A percentile compares a stretch with the other conserved stretches of the same genome.
Evolutionary conservation across 345 rosid species (phyloP).

Genomic region (Citrus hindsii): DNA sequence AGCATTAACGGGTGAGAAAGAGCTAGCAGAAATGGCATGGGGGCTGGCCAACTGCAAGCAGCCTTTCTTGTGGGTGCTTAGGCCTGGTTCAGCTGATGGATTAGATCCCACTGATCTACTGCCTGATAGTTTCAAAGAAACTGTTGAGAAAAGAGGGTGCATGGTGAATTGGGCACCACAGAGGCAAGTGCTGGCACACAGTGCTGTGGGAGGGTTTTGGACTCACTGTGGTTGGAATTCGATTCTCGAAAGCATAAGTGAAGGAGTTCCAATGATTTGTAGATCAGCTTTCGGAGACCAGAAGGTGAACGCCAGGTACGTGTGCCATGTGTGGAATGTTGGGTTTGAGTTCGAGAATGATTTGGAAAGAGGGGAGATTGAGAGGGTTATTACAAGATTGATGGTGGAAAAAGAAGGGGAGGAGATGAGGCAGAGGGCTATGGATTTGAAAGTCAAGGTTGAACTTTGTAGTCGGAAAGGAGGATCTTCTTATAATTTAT

Average conservation of each 20-base stretch:
- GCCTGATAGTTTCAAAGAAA: conserved; percentile 12
- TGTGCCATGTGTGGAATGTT: conserved; percentile 17
- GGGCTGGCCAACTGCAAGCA: conserved; percentile 23
- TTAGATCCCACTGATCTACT: conserved; percentile 9
- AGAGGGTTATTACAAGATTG: conserved; percentile 8
- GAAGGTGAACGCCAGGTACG: conserved; percentile 11
- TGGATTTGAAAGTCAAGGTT: conserved; percentile 10
- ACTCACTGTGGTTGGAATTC: conserved; percentile 42
- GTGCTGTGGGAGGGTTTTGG: conserved; percentile 32
- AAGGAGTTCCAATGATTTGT: conserved; percentile 26
- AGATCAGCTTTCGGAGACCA: conserved; percentile 27
- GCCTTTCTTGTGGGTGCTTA: conserved; percentile 33
- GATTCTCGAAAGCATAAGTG: conserved; percentile 20
- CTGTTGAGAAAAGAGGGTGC: conserved; percentile 13
- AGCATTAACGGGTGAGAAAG: conserved; percentile 17
- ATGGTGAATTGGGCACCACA: conserved; percentile 33
- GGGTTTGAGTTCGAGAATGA: conserved; percentile 18
- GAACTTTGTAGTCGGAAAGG: neutral
- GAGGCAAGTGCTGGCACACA: conserved; percentile 25
- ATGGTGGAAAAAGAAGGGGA: conserved; percentile 24
- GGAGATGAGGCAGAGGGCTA: conserved; percentile 5
- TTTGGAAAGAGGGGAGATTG: conserved; percentile 11
- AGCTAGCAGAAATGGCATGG: conserved; percentile 21
- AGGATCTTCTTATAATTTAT: conserved; percentile 14
- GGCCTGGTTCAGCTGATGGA: conserved; percentile 10